phyloP scores from a whole-genome alignment of 768 basidiomycete genomes.

The Clitopilus passeckerianus region DNA sequence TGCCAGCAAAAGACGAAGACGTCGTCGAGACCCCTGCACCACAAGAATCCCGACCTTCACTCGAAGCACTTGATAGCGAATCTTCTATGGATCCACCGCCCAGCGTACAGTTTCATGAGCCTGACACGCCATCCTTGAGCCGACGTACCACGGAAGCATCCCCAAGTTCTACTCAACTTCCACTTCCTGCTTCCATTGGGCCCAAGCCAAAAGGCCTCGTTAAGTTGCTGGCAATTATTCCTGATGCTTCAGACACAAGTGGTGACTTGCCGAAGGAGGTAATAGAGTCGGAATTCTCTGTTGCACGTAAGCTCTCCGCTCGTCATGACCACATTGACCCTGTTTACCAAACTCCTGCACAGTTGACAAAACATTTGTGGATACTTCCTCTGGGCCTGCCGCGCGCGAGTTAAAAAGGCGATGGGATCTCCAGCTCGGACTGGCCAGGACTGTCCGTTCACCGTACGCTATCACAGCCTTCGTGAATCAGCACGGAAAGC shows the following conservation, averaged over 20 bases:
- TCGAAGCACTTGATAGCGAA: background rate
- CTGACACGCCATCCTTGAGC: background rate
- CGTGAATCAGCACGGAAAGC: slow-evolving; percentile 75
- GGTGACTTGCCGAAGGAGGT: background rate
- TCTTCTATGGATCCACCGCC: background rate
- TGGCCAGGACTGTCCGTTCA: slow-evolving; percentile 62
- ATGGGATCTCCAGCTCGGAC: slow-evolving; percentile 63
- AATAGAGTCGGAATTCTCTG: slow-evolving; percentile 46
- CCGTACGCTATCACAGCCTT: slow-evolving; percentile 82
- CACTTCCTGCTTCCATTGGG: background rate
- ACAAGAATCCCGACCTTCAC: background rate
- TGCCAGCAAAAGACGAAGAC: background rate
- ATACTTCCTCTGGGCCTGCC: slow-evolving; percentile 72
- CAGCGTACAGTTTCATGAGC: background rate
- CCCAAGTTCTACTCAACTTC: background rate
- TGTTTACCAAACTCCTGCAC: background rate
- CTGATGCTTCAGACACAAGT: background rate
- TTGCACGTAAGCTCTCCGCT: slow-evolving; percentile 47
- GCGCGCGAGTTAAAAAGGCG: slow-evolving; percentile 74
- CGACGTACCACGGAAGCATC: background rate
- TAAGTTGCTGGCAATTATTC: background rate
- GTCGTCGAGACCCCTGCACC: background rate
- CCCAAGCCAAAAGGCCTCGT: background rate
- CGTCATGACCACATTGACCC: too few relatives aligned
- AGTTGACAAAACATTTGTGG: slow-evolving; percentile 75